phyloP scores from a whole-genome alignment of 805 yeast species.

The Candida boidinii region DNA sequence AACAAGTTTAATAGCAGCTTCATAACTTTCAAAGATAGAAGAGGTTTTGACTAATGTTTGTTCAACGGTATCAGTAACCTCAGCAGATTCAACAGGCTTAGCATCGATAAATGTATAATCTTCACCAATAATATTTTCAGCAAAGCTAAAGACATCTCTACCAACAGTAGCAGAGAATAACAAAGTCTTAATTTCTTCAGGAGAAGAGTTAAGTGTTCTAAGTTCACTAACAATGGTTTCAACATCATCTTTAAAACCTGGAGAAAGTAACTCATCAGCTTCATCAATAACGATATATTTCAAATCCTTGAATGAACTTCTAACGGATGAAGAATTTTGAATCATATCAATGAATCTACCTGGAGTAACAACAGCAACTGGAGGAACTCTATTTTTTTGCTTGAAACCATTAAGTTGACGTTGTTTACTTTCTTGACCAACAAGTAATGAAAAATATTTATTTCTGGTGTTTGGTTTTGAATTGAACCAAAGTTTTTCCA shows the following conservation, averaged over 20 bases:
- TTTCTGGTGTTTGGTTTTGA: constrained; percentile 4
- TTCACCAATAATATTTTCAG: constrained; percentile 44
- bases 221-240: constrained; percentile 45
- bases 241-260: constrained; percentile 67
- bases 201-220: constrained; percentile 16
- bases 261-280: constrained; percentile 81
- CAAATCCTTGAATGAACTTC: constrained; percentile 40
- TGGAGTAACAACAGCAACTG: constrained; percentile 80
- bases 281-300: constrained; percentile 76
- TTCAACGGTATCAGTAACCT: constrained; percentile 64
- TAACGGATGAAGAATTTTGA: constrained; percentile 32
- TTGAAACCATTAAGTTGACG: constrained; percentile 25
- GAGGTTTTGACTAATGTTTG: constrained; percentile 55
- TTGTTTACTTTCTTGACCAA: constrained; percentile 54
- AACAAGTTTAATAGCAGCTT: constrained; percentile 47
- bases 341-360: constrained; percentile 71
- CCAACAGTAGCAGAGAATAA: constrained; percentile 88
- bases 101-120: constrained; percentile 62
- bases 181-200: constrained; percentile 46
- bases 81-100: constrained; percentile 54
- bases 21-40: constrained; percentile 47
- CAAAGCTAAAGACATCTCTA: constrained; percentile 55
- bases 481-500: constrained; percentile 33
- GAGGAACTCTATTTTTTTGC: constrained; percentile 30
- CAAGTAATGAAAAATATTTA: constrained; percentile 41